Percentiles rank a stretch among this genome's conserved stretches.
phyloP scores from a whole-genome alignment of 257 asterid genomes.

The Vinca minor region DNA sequence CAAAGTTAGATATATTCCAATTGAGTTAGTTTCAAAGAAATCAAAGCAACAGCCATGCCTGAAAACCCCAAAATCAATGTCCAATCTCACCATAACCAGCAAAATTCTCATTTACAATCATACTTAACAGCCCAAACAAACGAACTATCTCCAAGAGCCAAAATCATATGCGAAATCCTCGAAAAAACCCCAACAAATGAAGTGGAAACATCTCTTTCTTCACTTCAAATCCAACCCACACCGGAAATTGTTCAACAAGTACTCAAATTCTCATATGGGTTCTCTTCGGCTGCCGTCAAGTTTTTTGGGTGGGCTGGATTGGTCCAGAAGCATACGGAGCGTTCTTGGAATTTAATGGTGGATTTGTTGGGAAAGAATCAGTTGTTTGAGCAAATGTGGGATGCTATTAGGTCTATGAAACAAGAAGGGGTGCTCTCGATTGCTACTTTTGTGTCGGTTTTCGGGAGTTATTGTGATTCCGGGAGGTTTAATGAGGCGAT shows the following conservation, averaged over 20 bases:
- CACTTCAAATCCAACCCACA: slow-evolving; percentile 36
- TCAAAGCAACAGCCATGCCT: not conserved
- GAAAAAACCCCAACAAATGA: slow-evolving; percentile 31
- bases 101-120: not conserved
- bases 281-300: slow-evolving; percentile 48
- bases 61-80: not conserved
- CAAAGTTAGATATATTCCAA: not conserved
- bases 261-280: slow-evolving; percentile 40
- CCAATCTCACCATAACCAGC: not conserved
- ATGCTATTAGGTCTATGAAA: slow-evolving; percentile 65
- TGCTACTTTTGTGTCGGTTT: slow-evolving; percentile 54
- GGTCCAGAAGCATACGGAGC: slow-evolving; percentile 32
- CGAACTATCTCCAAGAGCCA: slow-evolving; percentile 32
- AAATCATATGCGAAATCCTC: slow-evolving; percentile 44
- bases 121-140: slow-evolving; percentile 18
- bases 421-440: slow-evolving; percentile 49
- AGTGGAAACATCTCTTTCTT: slow-evolving; percentile 39
- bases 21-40: not conserved
- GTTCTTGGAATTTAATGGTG: slow-evolving; percentile 65
- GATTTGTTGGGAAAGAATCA: slow-evolving; percentile 64
- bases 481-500: slow-evolving; percentile 53
- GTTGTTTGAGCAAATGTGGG: slow-evolving; percentile 74
- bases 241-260: slow-evolving; percentile 50
- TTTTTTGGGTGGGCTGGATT: slow-evolving; percentile 64
- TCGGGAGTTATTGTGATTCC: slow-evolving; percentile 53